Base-by-base conservation (phyloP, 371 early-diverging fungal genomes). In the Mortierella sp. region DNA sequence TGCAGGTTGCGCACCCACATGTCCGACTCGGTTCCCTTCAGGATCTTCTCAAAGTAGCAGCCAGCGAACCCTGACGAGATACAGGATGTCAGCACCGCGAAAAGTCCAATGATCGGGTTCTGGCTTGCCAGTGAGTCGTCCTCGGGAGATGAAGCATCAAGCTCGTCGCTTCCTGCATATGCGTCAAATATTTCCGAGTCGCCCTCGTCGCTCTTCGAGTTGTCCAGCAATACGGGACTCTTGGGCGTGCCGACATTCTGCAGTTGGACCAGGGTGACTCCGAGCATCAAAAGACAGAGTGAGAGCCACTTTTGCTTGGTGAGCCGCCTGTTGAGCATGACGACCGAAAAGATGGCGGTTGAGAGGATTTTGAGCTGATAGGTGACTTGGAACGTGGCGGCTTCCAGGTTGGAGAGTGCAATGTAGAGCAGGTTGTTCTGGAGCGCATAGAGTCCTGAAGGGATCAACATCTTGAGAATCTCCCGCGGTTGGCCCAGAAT, bases 331-430 rank as follows among this genome's bases (percentile, higher is more conserved):
- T 90, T 90, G 44, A 98, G 90, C 73, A 98, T 86, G 26, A 90
- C 71, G 13, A 98, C 96, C 26, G 96, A 94, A 73, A 95, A 97
- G 29, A 98, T 75, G 9, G 99, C 99, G 2, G 99, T 98, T 5
- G 99, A 95, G 50, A 98, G 88, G 73, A 97, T 97, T 87, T 98
- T 98, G 88, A 98, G 89, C 85, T 98, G 99, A 79, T 98, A 98
- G 10, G 96, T 96, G 39, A 98, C 97, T 86, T 97, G 97, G 77
- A 97, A 98, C 0, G 97, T 96, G 7, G 98, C 97, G 0, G 98
- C 97, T 71, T 97, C 97, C 64, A 98, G 85, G 58, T 92, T 90
- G 48, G 94, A 90, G 19, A 96, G 89, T 0, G 99, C 97, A 13
- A 96, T 88, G 84, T 97, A 98, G 45, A 96, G 94, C 68, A 98